Conservation (phyloP, 352 stramenopile genomes). For the Pythium rishiriense region DNA sequence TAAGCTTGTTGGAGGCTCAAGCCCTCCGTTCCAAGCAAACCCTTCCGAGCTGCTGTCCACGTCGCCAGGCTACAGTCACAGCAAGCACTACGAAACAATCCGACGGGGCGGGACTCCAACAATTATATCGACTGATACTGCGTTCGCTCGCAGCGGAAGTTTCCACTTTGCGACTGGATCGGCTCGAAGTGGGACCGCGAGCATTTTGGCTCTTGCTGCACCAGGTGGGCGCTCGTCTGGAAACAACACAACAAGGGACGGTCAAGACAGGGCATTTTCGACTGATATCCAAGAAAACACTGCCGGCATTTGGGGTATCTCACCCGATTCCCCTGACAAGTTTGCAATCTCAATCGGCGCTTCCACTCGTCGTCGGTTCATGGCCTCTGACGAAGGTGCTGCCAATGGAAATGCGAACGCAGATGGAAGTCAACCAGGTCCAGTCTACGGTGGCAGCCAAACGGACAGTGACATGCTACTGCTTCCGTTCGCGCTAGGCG, state of each 20-base stretch:
- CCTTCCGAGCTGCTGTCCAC: slow-evolving; percentile 69
- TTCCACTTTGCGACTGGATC: slow-evolving; percentile 13
- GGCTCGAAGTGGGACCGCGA: slow-evolving; percentile 31
- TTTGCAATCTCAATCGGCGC: slow-evolving; percentile 59
- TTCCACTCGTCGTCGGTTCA: slow-evolving; percentile 40
- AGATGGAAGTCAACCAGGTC: slow-evolving; percentile 8
- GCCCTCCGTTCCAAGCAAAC: slow-evolving; percentile 69
- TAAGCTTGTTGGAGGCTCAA: slow-evolving; percentile 25
- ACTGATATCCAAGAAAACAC: slow-evolving; percentile 63
- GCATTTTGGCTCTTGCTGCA: slow-evolving; percentile 3
- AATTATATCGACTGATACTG: slow-evolving; percentile 60
- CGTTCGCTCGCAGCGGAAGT: slow-evolving; percentile 35
- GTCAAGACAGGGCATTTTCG: slow-evolving; percentile 51
- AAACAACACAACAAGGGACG: slow-evolving; percentile 2
- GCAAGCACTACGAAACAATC: slow-evolving; percentile 54
- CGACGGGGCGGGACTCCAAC: slow-evolving; percentile 47
- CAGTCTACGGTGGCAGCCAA: slow-evolving; percentile 20
- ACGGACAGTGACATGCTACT: slow-evolving; percentile 35
- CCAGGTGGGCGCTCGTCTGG: background rate
- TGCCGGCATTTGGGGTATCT: slow-evolving; percentile 62
- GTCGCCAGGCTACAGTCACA: slow-evolving; percentile 73
- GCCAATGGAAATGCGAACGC: background rate
- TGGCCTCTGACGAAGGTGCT: slow-evolving; percentile 33
- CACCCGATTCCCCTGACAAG: slow-evolving; percentile 59
- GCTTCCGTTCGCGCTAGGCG: slow-evolving; percentile 70